These are phyloP conservation scores for Basipetospora sp. DNA, from an alignment of 2,329 filamentous ascomycete species.

Conservation along the genomic window DNA sequence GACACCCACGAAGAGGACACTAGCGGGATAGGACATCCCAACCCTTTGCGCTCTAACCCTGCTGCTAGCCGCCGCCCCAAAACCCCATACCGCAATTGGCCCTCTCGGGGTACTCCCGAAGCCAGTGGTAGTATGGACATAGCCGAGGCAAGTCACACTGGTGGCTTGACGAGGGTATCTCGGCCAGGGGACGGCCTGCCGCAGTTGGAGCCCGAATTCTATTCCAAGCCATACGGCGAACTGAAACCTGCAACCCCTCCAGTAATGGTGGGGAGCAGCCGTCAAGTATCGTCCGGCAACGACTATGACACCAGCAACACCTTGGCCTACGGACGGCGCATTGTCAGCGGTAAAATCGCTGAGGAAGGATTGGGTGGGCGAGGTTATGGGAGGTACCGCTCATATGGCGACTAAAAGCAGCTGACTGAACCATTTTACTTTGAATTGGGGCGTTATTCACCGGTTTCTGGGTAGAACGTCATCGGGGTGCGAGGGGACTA, in stretches of 20 bases:
- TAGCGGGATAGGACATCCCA: constrained; percentile 13
- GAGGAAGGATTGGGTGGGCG: constrained; percentile 49
- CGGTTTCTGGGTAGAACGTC: no score
- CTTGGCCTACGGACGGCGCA: constrained; percentile 30
- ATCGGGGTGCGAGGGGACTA: no score
- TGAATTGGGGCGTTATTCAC: no score
- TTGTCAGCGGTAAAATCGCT: constrained; percentile 58
- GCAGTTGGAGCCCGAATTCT: constrained; percentile 34
- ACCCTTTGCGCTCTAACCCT: constrained; percentile 41
- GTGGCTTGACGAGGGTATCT: constrained; percentile 8
- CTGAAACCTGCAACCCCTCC: constrained; percentile 39
- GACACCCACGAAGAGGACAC: constrained; percentile 9
- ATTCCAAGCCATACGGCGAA: constrained; percentile 44
- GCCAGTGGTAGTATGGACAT: constrained; percentile 33
- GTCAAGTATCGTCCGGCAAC: constrained; percentile 46
- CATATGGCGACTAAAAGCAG: neutral
- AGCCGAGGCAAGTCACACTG: constrained; percentile 18
- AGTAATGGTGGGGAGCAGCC: constrained; percentile 31
- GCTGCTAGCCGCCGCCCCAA: constrained; percentile 12
- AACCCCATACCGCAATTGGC: constrained; percentile 15
- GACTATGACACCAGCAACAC: constrained; percentile 31
- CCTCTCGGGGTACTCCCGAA: constrained; percentile 27
- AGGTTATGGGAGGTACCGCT: neutral
- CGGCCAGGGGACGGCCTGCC: constrained; percentile 28
- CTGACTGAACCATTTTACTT: no score